These are phyloP conservation scores for Debaryomycetaceae sp. DNA, from an alignment of 1,139 yeast species.

Conservation along the genomic window DNA sequence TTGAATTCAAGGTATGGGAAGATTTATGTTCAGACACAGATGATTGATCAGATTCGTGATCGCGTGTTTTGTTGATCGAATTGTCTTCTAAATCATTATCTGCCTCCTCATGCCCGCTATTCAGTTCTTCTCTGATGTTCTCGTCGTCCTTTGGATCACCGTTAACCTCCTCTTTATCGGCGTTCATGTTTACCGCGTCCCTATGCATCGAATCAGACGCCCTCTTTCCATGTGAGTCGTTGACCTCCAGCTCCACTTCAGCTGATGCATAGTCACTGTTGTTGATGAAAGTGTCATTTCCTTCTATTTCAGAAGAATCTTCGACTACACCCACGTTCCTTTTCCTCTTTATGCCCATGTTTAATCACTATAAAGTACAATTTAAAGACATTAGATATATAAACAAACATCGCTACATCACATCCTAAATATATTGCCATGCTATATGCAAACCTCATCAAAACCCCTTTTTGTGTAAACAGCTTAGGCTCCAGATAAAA, in stretches of 20 bases:
- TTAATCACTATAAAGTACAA: not conserved
- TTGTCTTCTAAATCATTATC: not conserved
- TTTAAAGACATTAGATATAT: not conserved
- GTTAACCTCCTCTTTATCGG: not conserved
- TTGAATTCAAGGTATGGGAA: not conserved
- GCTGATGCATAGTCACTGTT: constrained; percentile 32
- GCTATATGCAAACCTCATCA: not conserved
- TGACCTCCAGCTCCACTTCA: not conserved
- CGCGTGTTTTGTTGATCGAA: not conserved
- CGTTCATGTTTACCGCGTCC: not conserved
- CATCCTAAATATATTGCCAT: not conserved
- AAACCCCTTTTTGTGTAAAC: not conserved
- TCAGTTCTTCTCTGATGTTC: constrained; percentile 11
- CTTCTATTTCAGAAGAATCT: constrained; percentile 14
- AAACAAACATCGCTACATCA: not conserved
- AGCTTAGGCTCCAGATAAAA: not conserved
- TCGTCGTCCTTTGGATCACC: not conserved
- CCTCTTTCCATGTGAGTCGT: not conserved
- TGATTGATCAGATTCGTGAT: constrained; percentile 1
- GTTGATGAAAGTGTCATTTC: constrained; percentile 33
- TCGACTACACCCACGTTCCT: constrained; percentile 10
- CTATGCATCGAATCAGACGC: not conserved
- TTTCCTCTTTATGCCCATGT: constrained; percentile 16
- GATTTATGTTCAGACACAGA: not conserved
- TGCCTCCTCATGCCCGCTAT: constrained; percentile 4